Evolutionary conservation across 805 yeast genomes (phyloP), one percentile per base, ranked within the genome.

Genomic region (Metschnikowia cerradonensis): DNA sequence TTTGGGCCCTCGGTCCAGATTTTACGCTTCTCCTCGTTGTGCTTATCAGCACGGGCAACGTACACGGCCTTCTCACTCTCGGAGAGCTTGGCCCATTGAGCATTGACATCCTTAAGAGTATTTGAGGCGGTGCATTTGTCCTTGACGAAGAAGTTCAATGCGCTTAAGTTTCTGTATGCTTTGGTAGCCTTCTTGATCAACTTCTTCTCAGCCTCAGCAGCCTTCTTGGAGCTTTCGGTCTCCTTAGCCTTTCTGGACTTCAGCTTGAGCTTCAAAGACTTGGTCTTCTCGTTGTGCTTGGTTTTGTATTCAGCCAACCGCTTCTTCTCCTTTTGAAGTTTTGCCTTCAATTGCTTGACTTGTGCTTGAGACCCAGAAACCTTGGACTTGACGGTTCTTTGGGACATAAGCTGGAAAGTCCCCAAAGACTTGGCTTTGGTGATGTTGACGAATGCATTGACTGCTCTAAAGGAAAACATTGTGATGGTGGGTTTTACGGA

Each of bases 1-100:
- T 65, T 64, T 34, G 78, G 78, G 56, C 66, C 66, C 1, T 71
- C 70, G 2, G 62, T 57, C 56, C 56, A 70, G 23, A 58, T 51
- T 48, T 62, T 51, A 31, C 54, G 47, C 41, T 56, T 56, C 37
- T 64, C 64, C 11, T 58, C 67, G 51, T 70, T 69, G 55, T 57
- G 52, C 41, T 57, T 62, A n/a, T 60, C 60, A n/a, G 71, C 73
- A 48, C 61, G 57, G 2, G 45, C 53, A 17, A 52, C 48, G 52
- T 47, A 70, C 4, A 41, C 52, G 13, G 60, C 66, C 57, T 66
- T 68, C 52, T 72, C 75, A 32, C 48, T 50, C 6, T 55, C 63
- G 10, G 64, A 39, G 56, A 73, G 64, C 6, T 46, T 26, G 2
- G 54, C 50, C 73, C 75, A 71, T 32, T 59, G 41, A 31, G 57